Evolutionary conservation across 2,329 filamentous ascomycete genomes (phyloP).

Genomic region (Hypoxylon sp.): DNA sequence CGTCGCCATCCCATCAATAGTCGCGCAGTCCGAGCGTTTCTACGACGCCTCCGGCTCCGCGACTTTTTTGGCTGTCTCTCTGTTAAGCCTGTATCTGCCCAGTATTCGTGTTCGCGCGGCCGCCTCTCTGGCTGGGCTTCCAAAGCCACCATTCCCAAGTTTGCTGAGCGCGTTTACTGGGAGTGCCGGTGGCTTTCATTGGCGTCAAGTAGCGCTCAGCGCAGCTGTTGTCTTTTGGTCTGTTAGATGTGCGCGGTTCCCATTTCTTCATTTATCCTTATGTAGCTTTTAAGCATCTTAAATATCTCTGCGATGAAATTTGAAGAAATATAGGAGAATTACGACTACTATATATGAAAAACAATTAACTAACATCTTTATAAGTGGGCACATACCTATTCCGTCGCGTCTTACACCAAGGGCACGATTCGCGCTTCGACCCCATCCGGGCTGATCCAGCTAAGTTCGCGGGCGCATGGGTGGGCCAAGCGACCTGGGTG

Average conservation of each 20-base stretch:
- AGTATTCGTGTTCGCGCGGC: slow-evolving; percentile 69
- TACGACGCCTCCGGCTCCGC: slow-evolving; percentile 78
- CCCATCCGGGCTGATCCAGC: slow-evolving; percentile 57
- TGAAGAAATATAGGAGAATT: neutral
- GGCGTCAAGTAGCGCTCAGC: slow-evolving; percentile 66
- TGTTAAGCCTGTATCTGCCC: slow-evolving; percentile 73
- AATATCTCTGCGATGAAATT: neutral
- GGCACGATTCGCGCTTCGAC: slow-evolving; percentile 69
- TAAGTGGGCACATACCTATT: slow-evolving; percentile 77
- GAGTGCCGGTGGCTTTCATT: slow-evolving; percentile 67
- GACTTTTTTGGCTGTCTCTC: slow-evolving; percentile 76
- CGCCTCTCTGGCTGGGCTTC: slow-evolving; percentile 56
- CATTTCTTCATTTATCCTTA: slow-evolving; percentile 5
- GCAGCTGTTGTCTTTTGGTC: slow-evolving; percentile 70
- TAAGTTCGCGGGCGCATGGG: slow-evolving; percentile 58
- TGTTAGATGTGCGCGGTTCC: slow-evolving; percentile 63
- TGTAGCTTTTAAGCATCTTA: too few species aligned
- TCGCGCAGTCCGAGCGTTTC: slow-evolving; percentile 74
- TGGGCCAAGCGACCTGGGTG: slow-evolving; percentile 77
- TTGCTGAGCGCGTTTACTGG: slow-evolving; percentile 62
- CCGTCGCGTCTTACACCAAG: slow-evolving; percentile 70
- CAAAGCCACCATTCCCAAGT: slow-evolving; percentile 62
- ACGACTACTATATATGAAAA: neutral
- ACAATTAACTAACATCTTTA: neutral
- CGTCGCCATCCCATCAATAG: slow-evolving; percentile 74